A percentile compares a stretch with the other conserved stretches of the same genome.
These are phyloP conservation scores for Hygrocybe coccinea DNA, from an alignment of 768 basidiomycete genomes.

Conservation along the genomic window DNA sequence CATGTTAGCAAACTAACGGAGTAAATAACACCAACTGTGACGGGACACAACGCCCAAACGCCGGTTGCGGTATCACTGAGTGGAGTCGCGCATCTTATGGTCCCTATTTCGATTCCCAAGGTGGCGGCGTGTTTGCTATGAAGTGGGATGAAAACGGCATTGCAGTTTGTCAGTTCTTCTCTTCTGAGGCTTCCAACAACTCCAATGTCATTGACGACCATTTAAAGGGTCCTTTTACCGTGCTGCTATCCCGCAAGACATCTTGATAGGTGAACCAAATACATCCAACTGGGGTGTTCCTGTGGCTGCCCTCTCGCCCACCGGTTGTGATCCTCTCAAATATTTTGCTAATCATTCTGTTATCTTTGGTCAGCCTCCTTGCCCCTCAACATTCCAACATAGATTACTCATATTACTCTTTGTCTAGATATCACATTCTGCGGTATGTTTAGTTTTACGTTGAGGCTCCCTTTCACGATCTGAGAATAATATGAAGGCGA, in stretches of 20 bases:
- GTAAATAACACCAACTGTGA: constrained; percentile 52
- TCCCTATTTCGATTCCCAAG: constrained; percentile 69
- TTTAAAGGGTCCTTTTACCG: constrained; percentile 78
- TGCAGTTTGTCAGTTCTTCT: constrained; percentile 58
- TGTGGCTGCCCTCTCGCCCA: constrained; percentile 53
- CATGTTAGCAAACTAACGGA: constrained; percentile 41
- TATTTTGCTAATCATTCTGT: constrained; percentile 70
- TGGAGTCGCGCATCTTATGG: constrained; percentile 83
- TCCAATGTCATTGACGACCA: not conserved
- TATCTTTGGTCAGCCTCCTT: constrained; percentile 55
- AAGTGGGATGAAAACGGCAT: constrained; percentile 81
- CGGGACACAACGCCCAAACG: constrained; percentile 48
- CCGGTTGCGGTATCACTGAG: constrained; percentile 75
- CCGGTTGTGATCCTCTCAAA: constrained; percentile 50
- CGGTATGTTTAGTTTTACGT: constrained; percentile 39
- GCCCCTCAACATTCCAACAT: constrained; percentile 21
- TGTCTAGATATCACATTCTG: constrained; percentile 74
- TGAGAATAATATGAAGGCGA: constrained; percentile 47
- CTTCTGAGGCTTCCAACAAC: not conserved
- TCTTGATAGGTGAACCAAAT: constrained; percentile 53
- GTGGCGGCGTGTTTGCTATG: constrained; percentile 86
- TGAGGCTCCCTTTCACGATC: constrained; percentile 8
- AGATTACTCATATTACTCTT: not conserved
- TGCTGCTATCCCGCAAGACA: constrained; percentile 66
- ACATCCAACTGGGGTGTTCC: constrained; percentile 68